Evolutionary conservation across 176 grass and related monocot genomes (phyloP), one percentile per base, ranked within the genome.

Genomic region (Phyllostachys edulis): DNA sequence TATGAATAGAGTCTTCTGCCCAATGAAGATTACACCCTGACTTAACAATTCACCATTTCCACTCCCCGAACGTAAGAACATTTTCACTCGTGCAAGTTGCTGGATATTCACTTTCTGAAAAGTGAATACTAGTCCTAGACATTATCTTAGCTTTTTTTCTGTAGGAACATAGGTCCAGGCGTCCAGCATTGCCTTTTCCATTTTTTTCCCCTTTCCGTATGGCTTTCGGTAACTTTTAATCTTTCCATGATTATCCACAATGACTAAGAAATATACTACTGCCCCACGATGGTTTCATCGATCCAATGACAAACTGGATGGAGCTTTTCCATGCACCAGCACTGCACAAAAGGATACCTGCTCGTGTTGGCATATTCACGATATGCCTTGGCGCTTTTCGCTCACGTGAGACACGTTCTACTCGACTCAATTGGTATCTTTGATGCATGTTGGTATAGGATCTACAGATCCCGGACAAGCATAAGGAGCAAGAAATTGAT

Each of bases 201-300:
- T 3, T n/a, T 63, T 42, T 20, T 18, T 5, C 3, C 10, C 6
- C 11, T 51, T 13, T 27, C 41, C 7, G 15, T 1, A n/a, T 7
- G 50, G 69, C 41, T 80, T 62, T 81, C 42, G 52, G 52, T 52
- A 37, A 49, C 81, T 73, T 81, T 47, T 46, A 13, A 51, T 84
- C 45, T 24, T 49, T 84, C 46, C 74, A 72, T 65, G 45, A 74
- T 77, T 69, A 52, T 59, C 16, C 29, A 62, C 21, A 20, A 8
- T 7, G 34, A n/a, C 32, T 16, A 70, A 7, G 16, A 54, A 71
- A 87, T 44, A 20, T 34, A 36, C 67, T 24, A 10, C 54, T 49
- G n/a, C 66, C 4, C 61, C 49, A 40, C 9, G 9, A 76, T 56
- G 61, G 60, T 39, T 75, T 40, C 76, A 18, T 39, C 27, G n/a